phyloP scores from a whole-genome alignment of 441 rosid genomes.

The Dalechampia spathulata region DNA sequence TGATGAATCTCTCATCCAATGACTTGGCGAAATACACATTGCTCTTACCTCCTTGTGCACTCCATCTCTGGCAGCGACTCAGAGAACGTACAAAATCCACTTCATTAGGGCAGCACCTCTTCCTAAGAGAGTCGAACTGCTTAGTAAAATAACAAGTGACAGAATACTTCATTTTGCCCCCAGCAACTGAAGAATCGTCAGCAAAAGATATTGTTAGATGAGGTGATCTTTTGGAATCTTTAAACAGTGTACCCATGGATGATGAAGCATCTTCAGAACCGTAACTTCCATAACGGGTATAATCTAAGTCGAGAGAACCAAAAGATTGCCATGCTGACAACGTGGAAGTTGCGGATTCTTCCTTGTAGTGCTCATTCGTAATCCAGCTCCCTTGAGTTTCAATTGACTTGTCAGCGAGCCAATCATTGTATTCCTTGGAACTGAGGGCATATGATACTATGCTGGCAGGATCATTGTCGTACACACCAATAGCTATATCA shows the following conservation, averaged over 20 bases:
- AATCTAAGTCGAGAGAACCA: slow-evolving; percentile 56
- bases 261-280: slow-evolving; percentile 47
- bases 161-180: slow-evolving; percentile 68
- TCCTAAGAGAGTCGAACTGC: slow-evolving; percentile 77
- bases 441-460: slow-evolving; percentile 77
- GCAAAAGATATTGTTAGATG: slow-evolving; percentile 64
- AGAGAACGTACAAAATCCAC: slow-evolving; percentile 76
- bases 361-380: slow-evolving; percentile 24
- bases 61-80: slow-evolving; percentile 85
- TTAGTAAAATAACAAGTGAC: slow-evolving; percentile 83
- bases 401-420: slow-evolving; percentile 44
- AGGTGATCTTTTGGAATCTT: slow-evolving; percentile 56
- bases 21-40: slow-evolving; percentile 91
- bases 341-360: slow-evolving; percentile 41
- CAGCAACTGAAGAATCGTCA: slow-evolving; percentile 50
- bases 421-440: slow-evolving; percentile 69
- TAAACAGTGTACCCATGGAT: slow-evolving; percentile 29
- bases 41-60: slow-evolving; percentile 96
- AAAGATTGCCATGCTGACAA: slow-evolving; percentile 65
- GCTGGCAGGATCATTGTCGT: slow-evolving; percentile 82
- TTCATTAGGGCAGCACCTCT: slow-evolving; percentile 70
- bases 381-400: slow-evolving; percentile 37
- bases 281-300: slow-evolving; percentile 43
- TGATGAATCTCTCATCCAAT: slow-evolving; percentile 84
- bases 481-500: slow-evolving; percentile 71